Percentiles rank a stretch among this genome's conserved stretches.
These are phyloP conservation scores for Clausena lansium DNA, from an alignment of 345 rosid species.

Conservation along the genomic window DNA sequence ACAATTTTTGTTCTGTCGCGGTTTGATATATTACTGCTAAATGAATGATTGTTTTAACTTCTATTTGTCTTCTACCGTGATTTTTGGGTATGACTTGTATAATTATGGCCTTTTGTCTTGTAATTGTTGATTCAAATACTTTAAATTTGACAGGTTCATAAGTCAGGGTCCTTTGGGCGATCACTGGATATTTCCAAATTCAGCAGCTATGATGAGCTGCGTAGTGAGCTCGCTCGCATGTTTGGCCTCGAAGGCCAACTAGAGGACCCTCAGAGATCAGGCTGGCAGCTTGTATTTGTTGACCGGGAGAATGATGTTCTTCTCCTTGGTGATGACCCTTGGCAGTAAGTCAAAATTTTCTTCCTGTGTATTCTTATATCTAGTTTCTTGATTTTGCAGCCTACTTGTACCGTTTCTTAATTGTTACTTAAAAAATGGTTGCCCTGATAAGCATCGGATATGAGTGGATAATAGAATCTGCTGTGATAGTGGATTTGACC, in stretches of 20 bases:
- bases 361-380: neutral
- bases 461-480: neutral
- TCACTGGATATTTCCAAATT: constrained; percentile 50
- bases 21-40: neutral
- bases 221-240: constrained; percentile 43
- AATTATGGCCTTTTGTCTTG: neutral
- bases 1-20: neutral
- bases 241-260: constrained; percentile 57
- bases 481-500: neutral
- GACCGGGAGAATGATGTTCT: constrained; percentile 56
- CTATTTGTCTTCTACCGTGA: neutral
- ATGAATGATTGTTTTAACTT: neutral
- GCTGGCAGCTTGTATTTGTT: constrained; percentile 62
- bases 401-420: neutral
- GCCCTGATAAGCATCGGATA: neutral
- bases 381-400: neutral
- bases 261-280: constrained; percentile 56
- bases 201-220: constrained; percentile 50
- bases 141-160: constrained; percentile 37
- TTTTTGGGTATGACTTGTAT: neutral
- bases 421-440: neutral
- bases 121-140: constrained; percentile 5
- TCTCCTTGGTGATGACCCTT: constrained; percentile 55
- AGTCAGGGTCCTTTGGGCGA: constrained; percentile 45
- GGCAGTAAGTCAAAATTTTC: constrained; percentile 37